Evolutionary conservation across 1,284 basidiomycete species (phyloP).

Genomic region (Malassezia japonica): DNA sequence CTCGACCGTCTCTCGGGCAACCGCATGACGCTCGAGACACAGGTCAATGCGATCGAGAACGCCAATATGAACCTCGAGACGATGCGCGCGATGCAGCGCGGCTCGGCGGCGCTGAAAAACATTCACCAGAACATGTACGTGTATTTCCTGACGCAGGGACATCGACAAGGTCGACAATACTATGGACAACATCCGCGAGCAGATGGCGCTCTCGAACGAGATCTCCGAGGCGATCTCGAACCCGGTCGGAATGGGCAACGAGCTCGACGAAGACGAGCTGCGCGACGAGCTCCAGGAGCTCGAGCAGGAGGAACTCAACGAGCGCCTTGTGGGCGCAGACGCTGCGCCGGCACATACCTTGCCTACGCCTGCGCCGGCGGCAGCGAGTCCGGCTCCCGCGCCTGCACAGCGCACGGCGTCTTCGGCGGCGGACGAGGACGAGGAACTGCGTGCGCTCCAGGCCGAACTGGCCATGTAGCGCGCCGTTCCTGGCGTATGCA

Average conservation of each 20-base stretch:
- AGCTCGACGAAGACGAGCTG: slow-evolving; percentile 73
- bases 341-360: slow-evolving; percentile 76
- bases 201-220: slow-evolving; percentile 88
- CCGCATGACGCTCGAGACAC: slow-evolving; percentile 85
- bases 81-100: slow-evolving; percentile 95
- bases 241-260: slow-evolving; percentile 60
- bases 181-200: slow-evolving; percentile 82
- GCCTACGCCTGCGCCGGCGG: slow-evolving; percentile 26
- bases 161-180: slow-evolving; percentile 84
- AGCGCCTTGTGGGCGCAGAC: slow-evolving; percentile 75
- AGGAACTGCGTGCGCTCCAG: slow-evolving; percentile 82
- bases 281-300: slow-evolving; percentile 75
- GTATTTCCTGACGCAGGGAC: slow-evolving; percentile 54
- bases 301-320: slow-evolving; percentile 84
- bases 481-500: too few species aligned
- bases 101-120: slow-evolving; percentile 75
- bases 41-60: slow-evolving; percentile 91
- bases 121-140: slow-evolving; percentile 71
- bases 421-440: slow-evolving; percentile 59
- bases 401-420: slow-evolving; percentile 21
- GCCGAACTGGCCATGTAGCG: slow-evolving; percentile 56
- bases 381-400: slow-evolving; percentile 23
- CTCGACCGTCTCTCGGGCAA: slow-evolving; percentile 77
- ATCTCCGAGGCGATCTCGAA: slow-evolving; percentile 88
- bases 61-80: slow-evolving; percentile 98